Evolutionary conservation across 129 eudicot genomes (phyloP).

Genomic region (Tanacetum coccineum): DNA sequence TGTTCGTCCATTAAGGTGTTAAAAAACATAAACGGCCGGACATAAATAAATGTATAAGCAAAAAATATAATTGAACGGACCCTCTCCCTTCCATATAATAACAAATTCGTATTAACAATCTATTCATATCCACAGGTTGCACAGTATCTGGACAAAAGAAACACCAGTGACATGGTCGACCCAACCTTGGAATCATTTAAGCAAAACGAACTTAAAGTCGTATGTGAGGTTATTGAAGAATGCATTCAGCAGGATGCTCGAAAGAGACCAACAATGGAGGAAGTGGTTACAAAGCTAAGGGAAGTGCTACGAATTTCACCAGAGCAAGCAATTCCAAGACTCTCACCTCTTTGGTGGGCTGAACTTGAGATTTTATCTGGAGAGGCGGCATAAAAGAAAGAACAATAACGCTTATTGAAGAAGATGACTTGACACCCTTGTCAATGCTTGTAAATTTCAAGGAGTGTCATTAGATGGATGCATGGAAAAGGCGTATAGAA

Average conservation of each 20-base stretch:
- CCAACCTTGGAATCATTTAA: slow-evolving; percentile 62
- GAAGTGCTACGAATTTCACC: slow-evolving; percentile 60
- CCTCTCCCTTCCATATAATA: too few species aligned
- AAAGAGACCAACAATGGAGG: slow-evolving; percentile 64
- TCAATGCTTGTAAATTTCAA: slow-evolving; percentile 4
- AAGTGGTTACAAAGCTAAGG: slow-evolving; percentile 45
- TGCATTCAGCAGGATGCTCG: slow-evolving; percentile 56
- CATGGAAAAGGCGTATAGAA: slow-evolving; percentile 9
- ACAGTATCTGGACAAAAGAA: slow-evolving; percentile 43
- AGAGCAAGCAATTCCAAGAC: slow-evolving; percentile 72
- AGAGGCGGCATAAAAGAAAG: slow-evolving; percentile 47
- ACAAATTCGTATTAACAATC: too few species aligned
- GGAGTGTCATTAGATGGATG: slow-evolving; percentile 16
- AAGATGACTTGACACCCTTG: slow-evolving; percentile 4
- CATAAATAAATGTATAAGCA: too few species aligned
- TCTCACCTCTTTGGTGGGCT: slow-evolving; percentile 98
- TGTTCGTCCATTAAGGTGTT: too few species aligned
- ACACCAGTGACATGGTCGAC: slow-evolving; percentile 42
- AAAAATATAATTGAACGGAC: too few species aligned
- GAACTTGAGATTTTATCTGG: slow-evolving; percentile 91
- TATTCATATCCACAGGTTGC: slow-evolving; percentile 42
- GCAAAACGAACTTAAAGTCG: slow-evolving; percentile 50
- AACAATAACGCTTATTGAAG: slow-evolving; percentile 5
- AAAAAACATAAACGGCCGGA: too few species aligned
- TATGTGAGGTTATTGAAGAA: slow-evolving; percentile 60